Evolutionary conservation across 75 land plant genomes (phyloP), one percentile per base, ranked within the genome.

Genomic region (Larix kaempferi): DNA sequence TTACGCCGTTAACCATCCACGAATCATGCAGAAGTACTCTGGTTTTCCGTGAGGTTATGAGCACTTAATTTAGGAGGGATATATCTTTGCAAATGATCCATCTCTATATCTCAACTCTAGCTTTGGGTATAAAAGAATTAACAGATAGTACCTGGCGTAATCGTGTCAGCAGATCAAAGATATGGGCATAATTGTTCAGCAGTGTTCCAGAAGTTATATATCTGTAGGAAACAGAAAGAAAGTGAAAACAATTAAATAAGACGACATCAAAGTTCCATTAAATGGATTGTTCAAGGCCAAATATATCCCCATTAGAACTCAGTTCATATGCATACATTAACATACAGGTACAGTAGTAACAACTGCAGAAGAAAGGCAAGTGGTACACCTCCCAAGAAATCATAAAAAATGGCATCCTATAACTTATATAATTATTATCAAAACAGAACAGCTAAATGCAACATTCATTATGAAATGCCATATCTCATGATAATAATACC

Each of bases 141-240:
- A 56, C 35, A 10, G 55, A 74, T 29, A 26, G 26, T 80, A 92
- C 98, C 95, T 95, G 98, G 1, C 98, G 86, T 33, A 95, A 78
- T 5, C 98, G 84, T 15, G 92, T 93, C n/a, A 95, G 87, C 39
- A 95, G 92, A 63, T 95, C 98, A 91, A 95, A 95, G 64, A 95
- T 93, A 76, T 95, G 98, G 67, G 96, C 98, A 88, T 91, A 95
- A 61, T 95, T 95, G 83, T 93, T 95, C 83, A 91, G 57, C 56
- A 95, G 58, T 21, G 96, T 93, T 64, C 98, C 98, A 56, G 84
- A 82, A 35, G 84, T 77, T 22, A 91, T 80, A 80, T 91, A 95
- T 56, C 98, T 95, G 94, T 59, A 89, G 52, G 63, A 56, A 57
- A 35, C 56, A 26, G 25, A 17, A 33, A 55, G 75, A 63, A 16